Evolutionary conservation across 768 basidiomycete genomes (phyloP), one percentile per base, ranked within the genome.

Genomic region (Saitozyma podzolica): DNA sequence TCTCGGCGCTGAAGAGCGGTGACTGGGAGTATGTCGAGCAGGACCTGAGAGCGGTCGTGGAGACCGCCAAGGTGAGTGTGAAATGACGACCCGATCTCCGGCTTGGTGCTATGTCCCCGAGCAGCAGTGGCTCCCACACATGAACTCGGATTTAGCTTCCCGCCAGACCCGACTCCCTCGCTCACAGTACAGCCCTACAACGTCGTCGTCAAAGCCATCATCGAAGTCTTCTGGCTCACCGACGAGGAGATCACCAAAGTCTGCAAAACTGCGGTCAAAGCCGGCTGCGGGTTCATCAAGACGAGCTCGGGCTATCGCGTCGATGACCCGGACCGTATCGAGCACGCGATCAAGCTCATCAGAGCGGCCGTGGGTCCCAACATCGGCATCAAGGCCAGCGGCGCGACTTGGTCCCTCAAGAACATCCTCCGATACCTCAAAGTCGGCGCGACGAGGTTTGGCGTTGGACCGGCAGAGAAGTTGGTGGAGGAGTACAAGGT

Each of bases 201-300:
- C 50, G 50, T 50, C 9, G 37, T 29, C 17, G 50, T 50, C 50
- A 50, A 50, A n/a, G 50, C 50, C 50, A 50, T 50, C 50, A 50
- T 50, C 16, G 50, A 50, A 9, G 50, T 50, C 50, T 50, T 50
- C 50, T 50, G 37, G 9, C 50, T 50, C 50, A 50, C 17, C 50
- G 50, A 50, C 50, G 50, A 50, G 50, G 17, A 50, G 50, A 17
- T 50, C 10, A 29, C 37, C 17, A 17, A 50, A n/a, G 50, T 29
- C 16, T 19, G 17, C 11, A 17, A 50, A 2, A 9, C 11, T 2
- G 50, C 50, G 17, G 50, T 19, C 17, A 17, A 29, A 50, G 50
- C 50, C 11, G 50, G 50, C 9, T 17, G 17, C 9, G 50, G 17
- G 50, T 50, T 50, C 50, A 50, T 50, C 50, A 50, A 50, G 50